Evolutionary conservation across 345 rosid genomes (phyloP), one percentile per base, ranked within the genome.

Genomic region (Lenwebbia sp.): DNA sequence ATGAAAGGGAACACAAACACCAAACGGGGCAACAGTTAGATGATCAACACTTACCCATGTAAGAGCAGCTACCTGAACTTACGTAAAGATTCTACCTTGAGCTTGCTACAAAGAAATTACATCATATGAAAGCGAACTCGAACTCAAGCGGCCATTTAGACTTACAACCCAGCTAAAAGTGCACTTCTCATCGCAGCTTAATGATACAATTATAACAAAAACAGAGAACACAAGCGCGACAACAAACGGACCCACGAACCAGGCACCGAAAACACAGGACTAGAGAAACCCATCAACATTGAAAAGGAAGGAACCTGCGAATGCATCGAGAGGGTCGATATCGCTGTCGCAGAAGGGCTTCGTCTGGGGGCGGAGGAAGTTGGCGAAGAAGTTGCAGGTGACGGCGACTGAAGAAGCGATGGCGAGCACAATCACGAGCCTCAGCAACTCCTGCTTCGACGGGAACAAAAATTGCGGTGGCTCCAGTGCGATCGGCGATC

Each of bases 391-490:
- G 84, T 89, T 91, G 89, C 98, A 95, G 87, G 94, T 55, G n/a
- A 95, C 86, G 85, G 94, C 96, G 30, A 95, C 95, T 0, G 88
- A 85, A 60, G 94, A 93, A 10, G 99, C 96, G 86, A 96, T 86
- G 47, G 90, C 91, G 82, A 95, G 74, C 13, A 95, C 94, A 3
- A 89, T 87, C 6, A 95, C 21, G 41, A 95, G 92, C 58, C 90
- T 91, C 84, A 87, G 84, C 54, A 93, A 85, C 87, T 95, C 99
- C 54, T 87, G 92, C 83, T 89, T 92, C 6, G 98, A 93, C 52
- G 99, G 99, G 88, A 96, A 90, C 83, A 96, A 87, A 83, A 82
- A 87, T 76, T 86, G 88, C 6, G 99, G 93, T n/a, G 99, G 97
- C 82, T 94, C 98, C 86, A 90, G 83, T 6, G 87, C 40, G 21